These are phyloP conservation scores for Hymenochaete sp. DNA, from an alignment of 1,284 basidiomycete genomes.

Conservation along the genomic window DNA sequence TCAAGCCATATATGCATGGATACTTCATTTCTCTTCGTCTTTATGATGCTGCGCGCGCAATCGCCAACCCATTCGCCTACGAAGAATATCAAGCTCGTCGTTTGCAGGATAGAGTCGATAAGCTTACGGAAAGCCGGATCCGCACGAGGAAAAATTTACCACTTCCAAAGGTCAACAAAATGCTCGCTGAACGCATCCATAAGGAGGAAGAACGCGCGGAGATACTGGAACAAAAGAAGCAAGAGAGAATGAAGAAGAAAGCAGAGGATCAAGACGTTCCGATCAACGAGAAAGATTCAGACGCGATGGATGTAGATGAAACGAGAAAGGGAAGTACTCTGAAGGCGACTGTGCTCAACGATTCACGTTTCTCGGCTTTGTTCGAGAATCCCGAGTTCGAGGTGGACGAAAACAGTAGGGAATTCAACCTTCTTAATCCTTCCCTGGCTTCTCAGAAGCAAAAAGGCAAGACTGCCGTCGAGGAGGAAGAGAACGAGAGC, in stretches of 20 bases:
- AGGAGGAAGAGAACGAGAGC: constrained; percentile 85
- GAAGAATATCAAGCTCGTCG: constrained; percentile 87
- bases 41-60: constrained; percentile 92
- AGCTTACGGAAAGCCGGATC: constrained; percentile 89
- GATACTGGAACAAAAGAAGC: constrained; percentile 55
- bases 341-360: constrained; percentile 60
- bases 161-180: constrained; percentile 85
- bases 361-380: constrained; percentile 85
- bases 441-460: constrained; percentile 54
- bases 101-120: constrained; percentile 85
- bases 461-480: constrained; percentile 68
- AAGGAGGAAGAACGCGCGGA: constrained; percentile 65
- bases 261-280: constrained; percentile 28
- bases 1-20: constrained; percentile 99
- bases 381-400: constrained; percentile 94
- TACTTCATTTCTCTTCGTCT: constrained; percentile 95
- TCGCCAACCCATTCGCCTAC: constrained; percentile 94
- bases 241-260: constrained; percentile 34
- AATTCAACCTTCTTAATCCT: constrained; percentile 89
- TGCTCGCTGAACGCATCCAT: constrained; percentile 79
- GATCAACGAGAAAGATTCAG: constrained; percentile 36
- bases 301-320: constrained; percentile 28
- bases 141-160: constrained; percentile 58
- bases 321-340: constrained; percentile 25
- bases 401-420: constrained; percentile 82